Percentiles rank a stretch among this genome's conserved stretches.
Conservation (phyloP, 495 filamentous ascomycete genomes). For the Aspergillus nanangensis region DNA sequence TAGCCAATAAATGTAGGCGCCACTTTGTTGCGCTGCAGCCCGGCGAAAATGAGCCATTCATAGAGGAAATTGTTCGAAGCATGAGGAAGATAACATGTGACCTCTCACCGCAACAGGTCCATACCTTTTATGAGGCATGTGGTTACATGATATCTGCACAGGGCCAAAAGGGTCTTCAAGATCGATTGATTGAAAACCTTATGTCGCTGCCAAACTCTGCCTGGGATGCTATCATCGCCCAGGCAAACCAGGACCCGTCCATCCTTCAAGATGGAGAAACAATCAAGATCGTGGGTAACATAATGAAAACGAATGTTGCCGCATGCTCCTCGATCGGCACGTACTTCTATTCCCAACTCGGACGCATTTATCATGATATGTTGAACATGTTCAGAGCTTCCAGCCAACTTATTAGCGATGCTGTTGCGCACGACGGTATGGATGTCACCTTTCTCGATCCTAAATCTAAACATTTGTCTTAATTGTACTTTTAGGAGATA, state of each 20-base stretch:
- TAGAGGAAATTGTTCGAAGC: constrained; percentile 95
- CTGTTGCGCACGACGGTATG: constrained; percentile 80
- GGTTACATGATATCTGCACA: constrained; percentile 99
- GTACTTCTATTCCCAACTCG: constrained; percentile 99
- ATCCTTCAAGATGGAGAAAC: constrained; percentile 87
- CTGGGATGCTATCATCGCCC: constrained; percentile 89
- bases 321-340: constrained; percentile 92
- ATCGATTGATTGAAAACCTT: constrained; percentile 83
- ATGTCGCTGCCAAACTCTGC: constrained; percentile 92
- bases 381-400: constrained; percentile 96
- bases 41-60: constrained; percentile 92
- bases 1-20: constrained; percentile 93
- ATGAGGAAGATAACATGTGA: constrained; percentile 94
- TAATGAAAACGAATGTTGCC: constrained; percentile 99
- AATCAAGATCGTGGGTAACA: constrained; percentile 97
- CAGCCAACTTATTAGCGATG: constrained; percentile 91
- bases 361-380: constrained; percentile 97
- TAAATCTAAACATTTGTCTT: not conserved
- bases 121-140: constrained; percentile 99
- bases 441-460: not conserved
- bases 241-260: constrained; percentile 73
- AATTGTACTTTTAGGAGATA: constrained; percentile 52
- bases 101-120: constrained; percentile 91
- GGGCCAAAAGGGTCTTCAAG: constrained; percentile 85
- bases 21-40: constrained; percentile 97